Conservation (phyloP, 257 asterid species). For the Jasminum sambac region DNA sequence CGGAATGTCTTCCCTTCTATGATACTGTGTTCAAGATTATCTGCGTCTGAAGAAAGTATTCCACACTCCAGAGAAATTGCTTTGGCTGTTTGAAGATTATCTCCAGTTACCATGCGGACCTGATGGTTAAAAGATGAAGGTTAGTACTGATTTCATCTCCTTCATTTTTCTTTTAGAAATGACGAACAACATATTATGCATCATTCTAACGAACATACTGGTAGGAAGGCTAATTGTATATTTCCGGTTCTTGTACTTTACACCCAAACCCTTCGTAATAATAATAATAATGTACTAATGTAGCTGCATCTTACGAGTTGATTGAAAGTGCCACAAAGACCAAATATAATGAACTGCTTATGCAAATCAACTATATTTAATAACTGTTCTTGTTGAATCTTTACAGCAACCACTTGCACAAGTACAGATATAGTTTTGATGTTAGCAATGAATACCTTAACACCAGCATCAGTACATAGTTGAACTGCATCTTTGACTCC, state of each 20-base stretch:
- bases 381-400: background rate
- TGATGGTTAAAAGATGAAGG: conserved; percentile 31
- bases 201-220: background rate
- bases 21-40: conserved; percentile 55
- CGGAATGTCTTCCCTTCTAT: conserved; percentile 87
- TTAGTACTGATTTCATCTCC: conserved; percentile 4
- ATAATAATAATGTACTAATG: background rate
- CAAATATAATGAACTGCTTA: background rate
- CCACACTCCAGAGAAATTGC: conserved; percentile 95
- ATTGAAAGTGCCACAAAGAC: conserved; percentile 3
- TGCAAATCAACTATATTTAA: conserved; percentile 15
- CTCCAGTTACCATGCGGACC: conserved; percentile 99
- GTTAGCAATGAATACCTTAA: conserved; percentile 56
- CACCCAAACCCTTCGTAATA: background rate
- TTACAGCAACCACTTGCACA: conserved; percentile 1
- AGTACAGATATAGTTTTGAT: conserved; percentile 7
- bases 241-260: conserved; percentile 7
- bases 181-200: background rate
- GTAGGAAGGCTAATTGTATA: conserved; percentile 10
- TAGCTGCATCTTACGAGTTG: background rate
- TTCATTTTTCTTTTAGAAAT: background rate
- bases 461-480: conserved; percentile 84
- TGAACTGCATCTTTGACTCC: conserved; percentile 92
- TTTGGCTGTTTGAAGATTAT: conserved; percentile 90
- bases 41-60: conserved; percentile 63